Conservation (phyloP, 345 rosid species). For the Melaleuca quinquenervia region DNA sequence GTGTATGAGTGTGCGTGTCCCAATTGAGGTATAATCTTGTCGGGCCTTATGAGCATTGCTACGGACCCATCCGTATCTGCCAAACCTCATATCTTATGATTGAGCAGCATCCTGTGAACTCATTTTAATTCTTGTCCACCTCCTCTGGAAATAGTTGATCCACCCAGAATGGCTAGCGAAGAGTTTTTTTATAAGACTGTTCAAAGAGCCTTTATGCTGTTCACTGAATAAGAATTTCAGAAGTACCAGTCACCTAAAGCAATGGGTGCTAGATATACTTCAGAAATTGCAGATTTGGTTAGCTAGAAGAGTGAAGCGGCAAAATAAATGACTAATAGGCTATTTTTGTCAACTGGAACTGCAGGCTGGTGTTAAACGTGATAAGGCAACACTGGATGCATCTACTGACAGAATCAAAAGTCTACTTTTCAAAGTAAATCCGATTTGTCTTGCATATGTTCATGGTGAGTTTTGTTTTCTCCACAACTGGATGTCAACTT, state of each 20-base stretch:
- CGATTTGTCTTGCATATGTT: background rate
- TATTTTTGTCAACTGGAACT: slow-evolving; percentile 3
- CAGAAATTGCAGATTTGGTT: background rate
- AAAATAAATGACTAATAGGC: background rate
- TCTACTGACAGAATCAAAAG: slow-evolving; percentile 70
- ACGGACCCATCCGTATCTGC: background rate
- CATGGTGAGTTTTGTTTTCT: background rate
- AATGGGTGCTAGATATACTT: background rate
- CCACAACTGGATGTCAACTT: background rate
- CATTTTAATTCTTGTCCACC: background rate
- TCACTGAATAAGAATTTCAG: background rate
- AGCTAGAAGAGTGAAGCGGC: background rate
- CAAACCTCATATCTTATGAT: background rate
- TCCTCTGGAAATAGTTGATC: background rate
- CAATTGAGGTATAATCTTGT: background rate
- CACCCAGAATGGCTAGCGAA: background rate
- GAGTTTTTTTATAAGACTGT: background rate
- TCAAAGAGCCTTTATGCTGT: background rate
- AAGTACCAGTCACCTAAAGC: background rate
- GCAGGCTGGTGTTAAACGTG: slow-evolving; percentile 84
- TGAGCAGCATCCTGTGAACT: background rate
- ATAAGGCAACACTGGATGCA: slow-evolving; percentile 53
- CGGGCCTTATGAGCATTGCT: background rate
- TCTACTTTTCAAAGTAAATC: slow-evolving; percentile 66
- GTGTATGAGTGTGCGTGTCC: background rate